Evolutionary conservation across 2,329 filamentous ascomycete species (phyloP).

Genomic region (Alternaria gansuensis): DNA sequence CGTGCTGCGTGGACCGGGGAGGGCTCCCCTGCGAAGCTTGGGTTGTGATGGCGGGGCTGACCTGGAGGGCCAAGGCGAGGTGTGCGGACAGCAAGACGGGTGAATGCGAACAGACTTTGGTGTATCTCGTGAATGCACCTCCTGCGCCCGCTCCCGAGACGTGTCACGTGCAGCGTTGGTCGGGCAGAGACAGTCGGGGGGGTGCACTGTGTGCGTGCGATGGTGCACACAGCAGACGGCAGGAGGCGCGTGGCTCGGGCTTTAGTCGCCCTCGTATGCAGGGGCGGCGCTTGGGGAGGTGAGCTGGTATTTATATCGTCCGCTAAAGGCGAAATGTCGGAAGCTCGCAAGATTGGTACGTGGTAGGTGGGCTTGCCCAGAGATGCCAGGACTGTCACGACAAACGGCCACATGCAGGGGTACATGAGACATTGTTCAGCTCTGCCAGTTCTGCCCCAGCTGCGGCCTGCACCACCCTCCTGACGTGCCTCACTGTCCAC

Average conservation of each 20-base stretch:
- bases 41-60: conserved; percentile 20
- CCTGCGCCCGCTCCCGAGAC: not conserved
- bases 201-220: not conserved
- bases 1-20: conserved; percentile 16
- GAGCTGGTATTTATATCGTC: conserved; percentile 13
- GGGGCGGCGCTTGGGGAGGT: conserved; percentile 18
- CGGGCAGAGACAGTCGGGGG: not conserved
- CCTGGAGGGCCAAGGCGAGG: conserved; percentile 12
- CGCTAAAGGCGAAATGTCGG: conserved; percentile 24
- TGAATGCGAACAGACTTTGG: conserved; percentile 6
- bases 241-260: conserved; percentile 22
- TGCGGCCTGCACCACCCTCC: conserved; percentile 19
- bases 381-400: conserved; percentile 16
- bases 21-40: conserved; percentile 16
- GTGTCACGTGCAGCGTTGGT: conserved; percentile 5
- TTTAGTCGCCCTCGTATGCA: conserved; percentile 19
- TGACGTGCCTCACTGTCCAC: conserved; percentile 12
- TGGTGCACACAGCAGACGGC: conserved; percentile 23
- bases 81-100: conserved; percentile 5
- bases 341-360: conserved; percentile 11
- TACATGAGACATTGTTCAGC: conserved; percentile 21
- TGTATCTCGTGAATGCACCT: conserved; percentile 2
- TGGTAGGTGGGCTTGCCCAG: conserved; percentile 14
- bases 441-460: conserved; percentile 19
- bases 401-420: conserved; percentile 19